Evolutionary conservation across 176 grass and related monocot genomes (phyloP).

Genomic region (Zea mays): Zm-B73-REFERENCE-NAM-5.0 NC_050097.1:6574501-6575000

Average conservation of each 20-base stretch:
- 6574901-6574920: background rate
- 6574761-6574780: background rate
- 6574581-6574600: slow-evolving; percentile 5
- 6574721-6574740: background rate
- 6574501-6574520: slow-evolving; percentile 15
- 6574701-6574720: background rate
- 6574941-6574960: background rate
- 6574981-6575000: background rate
- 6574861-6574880: slow-evolving; percentile 6
- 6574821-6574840: background rate
- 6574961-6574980: slow-evolving; percentile 2
- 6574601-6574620: background rate
- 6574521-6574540: background rate
- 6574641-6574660: background rate
- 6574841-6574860: background rate
- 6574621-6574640: slow-evolving; percentile 5
- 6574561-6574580: background rate
- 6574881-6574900: background rate
- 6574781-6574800: slow-evolving; percentile 19
- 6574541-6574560: background rate
- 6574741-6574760: background rate
- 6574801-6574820: background rate
- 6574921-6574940: background rate
- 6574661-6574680: slow-evolving; percentile 13
- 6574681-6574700: background rate